A percentile compares a stretch with the other conserved stretches of the same genome.
These are phyloP conservation scores for Austroboletus festivus DNA, from an alignment of 768 basidiomycete species.

Conservation along the genomic window DNA sequence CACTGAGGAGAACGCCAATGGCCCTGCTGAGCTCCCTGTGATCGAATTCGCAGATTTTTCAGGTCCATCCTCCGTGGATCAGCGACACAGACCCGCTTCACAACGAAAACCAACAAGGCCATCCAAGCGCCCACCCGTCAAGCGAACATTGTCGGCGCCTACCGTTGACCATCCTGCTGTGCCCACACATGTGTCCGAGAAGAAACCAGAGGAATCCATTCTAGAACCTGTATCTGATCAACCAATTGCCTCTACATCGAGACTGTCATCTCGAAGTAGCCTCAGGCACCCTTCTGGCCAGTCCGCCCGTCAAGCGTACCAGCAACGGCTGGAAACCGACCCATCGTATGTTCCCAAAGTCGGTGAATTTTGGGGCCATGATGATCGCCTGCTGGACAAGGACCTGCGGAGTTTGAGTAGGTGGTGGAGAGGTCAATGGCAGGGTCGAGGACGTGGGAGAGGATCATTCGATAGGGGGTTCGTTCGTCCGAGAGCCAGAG, in stretches of 20 bases:
- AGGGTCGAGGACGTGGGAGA: slow-evolving; percentile 63
- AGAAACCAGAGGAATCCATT: no score
- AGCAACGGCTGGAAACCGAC: slow-evolving; percentile 75
- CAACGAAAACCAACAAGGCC: slow-evolving; percentile 43
- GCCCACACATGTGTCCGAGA: slow-evolving; percentile 15
- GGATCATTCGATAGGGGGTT: slow-evolving; percentile 43
- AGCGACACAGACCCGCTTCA: slow-evolving; percentile 32
- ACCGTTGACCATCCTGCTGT: slow-evolving; percentile 24
- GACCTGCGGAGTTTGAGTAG: slow-evolving; percentile 77
- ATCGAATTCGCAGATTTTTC: slow-evolving; percentile 72
- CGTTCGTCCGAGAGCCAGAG: slow-evolving; percentile 58
- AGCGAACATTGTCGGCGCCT: slow-evolving; percentile 35
- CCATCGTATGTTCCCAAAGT: slow-evolving; percentile 89
- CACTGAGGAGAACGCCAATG: slow-evolving; percentile 64
- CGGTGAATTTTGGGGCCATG: slow-evolving; percentile 93
- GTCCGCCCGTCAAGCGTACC: slow-evolving; percentile 81
- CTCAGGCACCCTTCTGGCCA: slow-evolving; percentile 45
- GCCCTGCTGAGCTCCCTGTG: slow-evolving; percentile 67
- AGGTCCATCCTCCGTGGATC: slow-evolving; percentile 26
- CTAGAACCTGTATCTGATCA: slow-evolving; percentile 27
- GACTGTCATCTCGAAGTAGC: slow-evolving; percentile 23
- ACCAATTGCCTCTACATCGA: slow-evolving; percentile 41
- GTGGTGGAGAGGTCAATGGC: slow-evolving; percentile 85
- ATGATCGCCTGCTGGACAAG: slow-evolving; percentile 84
- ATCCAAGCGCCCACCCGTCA: slow-evolving; percentile 35